Conservation (phyloP, 106 monocot species). For the Dactylorhiza incarnata region DNA sequence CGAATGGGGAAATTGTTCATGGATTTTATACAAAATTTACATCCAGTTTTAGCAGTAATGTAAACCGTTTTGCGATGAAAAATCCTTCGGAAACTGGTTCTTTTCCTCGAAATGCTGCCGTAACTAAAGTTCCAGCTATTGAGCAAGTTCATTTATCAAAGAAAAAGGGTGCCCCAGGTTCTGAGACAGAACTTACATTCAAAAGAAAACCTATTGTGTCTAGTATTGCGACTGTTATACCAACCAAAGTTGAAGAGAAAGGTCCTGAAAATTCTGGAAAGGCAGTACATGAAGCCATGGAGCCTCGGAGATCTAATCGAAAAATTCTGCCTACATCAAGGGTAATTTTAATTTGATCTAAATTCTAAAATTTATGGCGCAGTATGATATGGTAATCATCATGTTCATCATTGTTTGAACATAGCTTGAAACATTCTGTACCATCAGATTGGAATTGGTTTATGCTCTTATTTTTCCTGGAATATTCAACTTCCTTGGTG, state of each 20-base stretch:
- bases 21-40: slow-evolving; percentile 6
- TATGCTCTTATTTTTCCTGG: no score
- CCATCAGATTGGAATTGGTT: no score
- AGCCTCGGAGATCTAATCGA: slow-evolving; percentile 80
- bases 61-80: slow-evolving; percentile 19
- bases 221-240: no score
- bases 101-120: no score
- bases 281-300: slow-evolving; percentile 21
- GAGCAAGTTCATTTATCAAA: slow-evolving; percentile 12
- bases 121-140: not conserved
- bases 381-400: no score
- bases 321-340: slow-evolving; percentile 89
- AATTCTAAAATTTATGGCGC: no score
- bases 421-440: no score
- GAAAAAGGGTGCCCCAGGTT: slow-evolving; percentile 21
- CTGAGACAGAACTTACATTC: slow-evolving; percentile 5
- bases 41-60: slow-evolving; percentile 23
- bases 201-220: slow-evolving; percentile 33
- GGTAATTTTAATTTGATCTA: slow-evolving; percentile 38
- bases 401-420: no score
- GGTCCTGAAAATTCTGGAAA: slow-evolving; percentile 25
- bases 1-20: slow-evolving; percentile 23
- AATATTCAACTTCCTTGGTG: no score
- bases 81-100: slow-evolving; percentile 15
- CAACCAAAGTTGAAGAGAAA: slow-evolving; percentile 21